phyloP scores from a whole-genome alignment of 257 asterid genomes.

The Solanum tacnaense region DNA sequence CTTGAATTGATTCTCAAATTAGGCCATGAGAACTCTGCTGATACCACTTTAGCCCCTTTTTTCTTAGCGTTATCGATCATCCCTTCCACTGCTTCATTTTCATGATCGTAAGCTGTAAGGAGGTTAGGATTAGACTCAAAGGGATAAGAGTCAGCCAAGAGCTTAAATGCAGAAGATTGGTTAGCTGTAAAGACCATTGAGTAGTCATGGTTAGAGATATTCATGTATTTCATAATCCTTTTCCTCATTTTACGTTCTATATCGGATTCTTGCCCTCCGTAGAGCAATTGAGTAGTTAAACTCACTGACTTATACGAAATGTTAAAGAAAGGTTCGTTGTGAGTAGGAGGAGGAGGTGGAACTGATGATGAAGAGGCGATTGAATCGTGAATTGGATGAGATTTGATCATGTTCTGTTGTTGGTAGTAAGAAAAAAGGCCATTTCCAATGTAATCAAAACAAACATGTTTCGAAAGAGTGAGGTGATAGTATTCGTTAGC shows the following conservation, averaged over 20 bases:
- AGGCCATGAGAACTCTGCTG: constrained; percentile 82
- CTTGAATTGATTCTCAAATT: constrained; percentile 37
- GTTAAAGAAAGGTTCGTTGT: constrained; percentile 32
- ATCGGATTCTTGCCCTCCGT: constrained; percentile 32
- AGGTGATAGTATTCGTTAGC: constrained; percentile 50
- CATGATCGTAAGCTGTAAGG: constrained; percentile 53
- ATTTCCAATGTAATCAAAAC: constrained; percentile 71
- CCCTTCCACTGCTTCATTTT: constrained; percentile 43
- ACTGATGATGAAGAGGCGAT: constrained; percentile 33
- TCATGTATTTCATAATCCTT: constrained; percentile 61
- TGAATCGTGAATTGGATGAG: constrained; percentile 3
- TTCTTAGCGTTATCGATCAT: constrained; percentile 32
- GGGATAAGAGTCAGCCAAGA: constrained; percentile 58
- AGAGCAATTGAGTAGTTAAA: constrained; percentile 30
- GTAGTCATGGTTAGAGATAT: constrained; percentile 54
- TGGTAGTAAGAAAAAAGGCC: constrained; percentile 73
- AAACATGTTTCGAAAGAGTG: constrained; percentile 27
- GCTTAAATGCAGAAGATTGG: constrained; percentile 59
- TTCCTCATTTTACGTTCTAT: constrained; percentile 30
- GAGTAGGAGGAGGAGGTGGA: neutral
- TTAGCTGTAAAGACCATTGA: constrained; percentile 63
- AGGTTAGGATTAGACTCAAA: constrained; percentile 35
- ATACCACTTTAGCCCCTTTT: constrained; percentile 28
- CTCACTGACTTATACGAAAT: constrained; percentile 33
- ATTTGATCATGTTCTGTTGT: neutral